phyloP scores from a whole-genome alignment of 352 stramenopile genomes.

The Phytophthora hybrid region DNA sequence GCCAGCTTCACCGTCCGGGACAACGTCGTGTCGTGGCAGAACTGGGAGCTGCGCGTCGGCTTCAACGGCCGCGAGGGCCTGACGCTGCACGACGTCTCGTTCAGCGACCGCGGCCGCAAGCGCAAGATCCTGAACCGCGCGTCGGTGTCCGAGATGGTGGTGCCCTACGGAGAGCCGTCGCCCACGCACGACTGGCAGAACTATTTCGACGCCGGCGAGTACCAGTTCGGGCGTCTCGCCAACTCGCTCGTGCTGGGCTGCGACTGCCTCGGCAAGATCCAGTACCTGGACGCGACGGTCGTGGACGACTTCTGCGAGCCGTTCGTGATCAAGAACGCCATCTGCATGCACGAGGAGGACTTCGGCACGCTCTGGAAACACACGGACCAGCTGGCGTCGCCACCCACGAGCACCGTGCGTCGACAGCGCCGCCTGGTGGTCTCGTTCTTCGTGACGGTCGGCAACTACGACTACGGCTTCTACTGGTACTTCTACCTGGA shows the following conservation, averaged over 20 bases:
- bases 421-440: constrained; percentile 81
- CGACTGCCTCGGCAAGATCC: constrained; percentile 55
- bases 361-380: constrained; percentile 76
- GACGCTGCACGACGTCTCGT: constrained; percentile 56
- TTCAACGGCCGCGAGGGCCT: constrained; percentile 88
- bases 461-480: constrained; percentile 89
- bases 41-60: constrained; percentile 82
- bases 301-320: constrained; percentile 41
- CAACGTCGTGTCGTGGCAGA: constrained; percentile 80
- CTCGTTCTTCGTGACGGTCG: constrained; percentile 86
- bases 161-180: constrained; percentile 82
- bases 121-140: constrained; percentile 73
- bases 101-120: constrained; percentile 53
- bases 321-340: constrained; percentile 44
- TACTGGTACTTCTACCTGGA: constrained; percentile 50
- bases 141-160: constrained; percentile 87
- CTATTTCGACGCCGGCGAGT: constrained; percentile 89
- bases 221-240: constrained; percentile 77
- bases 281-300: constrained; percentile 41
- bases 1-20: constrained; percentile 77
- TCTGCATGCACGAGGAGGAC: constrained; percentile 47
- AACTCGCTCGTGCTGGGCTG: constrained; percentile 86
- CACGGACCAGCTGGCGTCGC: constrained; percentile 46
- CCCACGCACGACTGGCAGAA: constrained; percentile 83
- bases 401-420: constrained; percentile 51